Base-by-base conservation (phyloP, 2,329 filamentous ascomycete genomes). In the Arthrobotrys pseudoclavata region DNA sequence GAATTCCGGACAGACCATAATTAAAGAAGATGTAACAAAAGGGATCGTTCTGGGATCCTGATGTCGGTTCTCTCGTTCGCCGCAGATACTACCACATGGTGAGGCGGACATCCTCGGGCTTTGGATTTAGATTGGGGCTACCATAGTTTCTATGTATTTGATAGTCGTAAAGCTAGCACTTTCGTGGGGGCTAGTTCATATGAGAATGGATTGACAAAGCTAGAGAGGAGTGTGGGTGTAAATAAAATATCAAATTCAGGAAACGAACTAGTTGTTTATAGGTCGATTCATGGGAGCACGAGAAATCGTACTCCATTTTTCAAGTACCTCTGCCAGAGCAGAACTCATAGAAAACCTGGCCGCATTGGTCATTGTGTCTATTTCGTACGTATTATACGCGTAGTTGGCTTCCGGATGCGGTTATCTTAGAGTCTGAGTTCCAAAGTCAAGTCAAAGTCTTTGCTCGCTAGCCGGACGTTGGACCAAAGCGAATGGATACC, bases 371-470 rank as follows among this genome's bases (percentile, higher is more conserved):
- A 0, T 4, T 50, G 26, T 12, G 22, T 50, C 20, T 24, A n/a
- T 26, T 15, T 6, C 10, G 2, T 13, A 57, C 29, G 24, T 45
- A 45, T 9, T 20, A 40, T 57, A 57, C 34, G 34, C 53, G 53
- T 57, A 37, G 26, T 3, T 57, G 13, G 15, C n/a, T 26, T 69
- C 64, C 52, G 64, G n/a, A 69, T 57, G 52, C 64, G 64, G 64
- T 47, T 57, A 10, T 57, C 15, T 26, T 26, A 26, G 20, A 26
- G 20, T 26, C 26, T 26, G 1, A 13, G 12, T 9, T 26, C 4
- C 12, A 15, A 50, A 50, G 47, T 50, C 12, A 26, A 26, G 20
- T 12, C 5, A 20, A 7, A 22, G 18, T 18, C n/a, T 9, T 42
- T 22, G 18, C 45, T 50, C 47, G 47, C 22, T 4, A 26, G 10